A percentile compares a stretch with the other conserved stretches of the same genome.
Conservation (phyloP, 1,284 basidiomycete species). For the Ustilago bromivora region DNA sequence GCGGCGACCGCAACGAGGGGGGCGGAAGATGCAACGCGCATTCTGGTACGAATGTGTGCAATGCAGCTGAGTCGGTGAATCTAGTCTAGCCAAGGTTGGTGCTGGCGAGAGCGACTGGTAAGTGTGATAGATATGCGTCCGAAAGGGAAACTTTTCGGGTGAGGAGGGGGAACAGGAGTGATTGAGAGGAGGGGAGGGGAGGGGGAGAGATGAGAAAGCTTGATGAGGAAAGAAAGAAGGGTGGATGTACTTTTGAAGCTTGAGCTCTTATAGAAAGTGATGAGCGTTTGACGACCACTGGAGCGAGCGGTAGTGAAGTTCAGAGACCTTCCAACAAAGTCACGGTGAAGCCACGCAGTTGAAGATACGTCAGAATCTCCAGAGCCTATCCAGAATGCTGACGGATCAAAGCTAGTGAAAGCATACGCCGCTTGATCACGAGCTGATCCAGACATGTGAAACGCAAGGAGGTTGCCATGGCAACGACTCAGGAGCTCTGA, state of each 20-base stretch:
- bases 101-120: too few relatives aligned
- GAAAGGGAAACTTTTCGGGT: background rate
- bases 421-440: too few relatives aligned
- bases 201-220: conserved; percentile 28
- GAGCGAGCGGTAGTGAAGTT: background rate
- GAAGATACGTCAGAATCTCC: too few relatives aligned
- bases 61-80: background rate
- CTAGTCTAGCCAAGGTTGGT: background rate
- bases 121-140: background rate
- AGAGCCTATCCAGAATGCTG: too few relatives aligned
- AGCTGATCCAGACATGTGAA: too few relatives aligned
- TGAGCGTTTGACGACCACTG: background rate
- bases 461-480: too few relatives aligned
- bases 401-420: too few relatives aligned
- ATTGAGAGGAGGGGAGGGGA: conserved; percentile 8
- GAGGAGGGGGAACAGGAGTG: conserved; percentile 4
- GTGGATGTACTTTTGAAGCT: background rate
- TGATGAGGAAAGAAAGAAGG: conserved; percentile 24
- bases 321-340: too few relatives aligned
- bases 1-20: conserved; percentile 27
- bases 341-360: too few relatives aligned
- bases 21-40: conserved; percentile 25
- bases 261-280: conserved; percentile 20
- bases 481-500: too few relatives aligned
- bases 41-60: conserved; percentile 3